phyloP scores from a whole-genome alignment of 495 filamentous ascomycete genomes.

The Parmelia sp. region DNA sequence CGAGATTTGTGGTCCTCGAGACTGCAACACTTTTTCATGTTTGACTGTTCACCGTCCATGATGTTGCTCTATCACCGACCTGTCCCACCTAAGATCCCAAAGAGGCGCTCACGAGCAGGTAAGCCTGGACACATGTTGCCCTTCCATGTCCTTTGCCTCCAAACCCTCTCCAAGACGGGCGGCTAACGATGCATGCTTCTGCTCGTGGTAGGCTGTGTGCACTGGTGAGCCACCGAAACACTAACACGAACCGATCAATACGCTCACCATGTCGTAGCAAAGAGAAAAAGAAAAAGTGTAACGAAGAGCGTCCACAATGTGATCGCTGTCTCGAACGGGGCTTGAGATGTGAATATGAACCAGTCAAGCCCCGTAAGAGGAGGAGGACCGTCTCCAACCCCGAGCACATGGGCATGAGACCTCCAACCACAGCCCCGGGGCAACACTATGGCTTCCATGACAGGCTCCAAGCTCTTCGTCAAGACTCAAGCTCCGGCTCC shows the following conservation, averaged over 20 bases:
- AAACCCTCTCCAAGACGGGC: not conserved
- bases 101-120: conserved; percentile 57
- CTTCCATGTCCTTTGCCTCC: not conserved
- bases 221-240: conserved; percentile 43
- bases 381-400: conserved; percentile 36
- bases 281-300: conserved; percentile 62
- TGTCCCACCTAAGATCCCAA: conserved; percentile 54
- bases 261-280: conserved; percentile 33
- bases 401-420: conserved; percentile 28
- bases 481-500: conserved; percentile 29
- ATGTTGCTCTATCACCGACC: conserved; percentile 56
- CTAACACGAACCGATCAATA: conserved; percentile 11
- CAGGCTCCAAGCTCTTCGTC: conserved; percentile 29
- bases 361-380: conserved; percentile 51
- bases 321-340: conserved; percentile 50
- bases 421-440: conserved; percentile 29
- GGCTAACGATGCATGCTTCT: conserved; percentile 17
- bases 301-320: conserved; percentile 53
- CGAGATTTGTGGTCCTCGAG: conserved; percentile 11
- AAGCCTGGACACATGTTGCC: conserved; percentile 27
- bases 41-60: conserved; percentile 25
- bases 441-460: conserved; percentile 30
- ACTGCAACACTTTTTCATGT: conserved; percentile 21
- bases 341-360: conserved; percentile 50
- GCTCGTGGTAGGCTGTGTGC: conserved; percentile 45